Base-by-base conservation (phyloP, 768 basidiomycete genomes). In the Naganishia vishniacii region DNA sequence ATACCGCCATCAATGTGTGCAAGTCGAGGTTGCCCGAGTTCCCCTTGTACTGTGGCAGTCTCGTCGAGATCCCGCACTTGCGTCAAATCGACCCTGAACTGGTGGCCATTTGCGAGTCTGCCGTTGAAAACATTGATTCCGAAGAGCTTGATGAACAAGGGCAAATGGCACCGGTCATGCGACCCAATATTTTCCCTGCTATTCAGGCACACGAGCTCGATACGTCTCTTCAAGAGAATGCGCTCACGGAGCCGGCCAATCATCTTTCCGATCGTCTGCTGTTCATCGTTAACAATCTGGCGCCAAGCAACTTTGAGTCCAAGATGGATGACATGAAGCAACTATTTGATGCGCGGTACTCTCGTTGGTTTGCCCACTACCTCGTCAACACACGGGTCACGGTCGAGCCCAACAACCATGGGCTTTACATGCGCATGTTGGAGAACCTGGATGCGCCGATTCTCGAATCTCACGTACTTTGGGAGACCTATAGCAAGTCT, bases 211-310 rank as follows among this genome's bases (percentile, higher is more conserved):
- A 74, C 58, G 75, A 75, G 48, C 67, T 71, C 2, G 69, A 69
- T 65, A 84, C 88, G 12, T 89, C 91, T 71, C 75, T 87, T 44
- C 83, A 85, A n/a, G 80, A 81, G 13, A 84, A 84, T 48, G 80
- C 86, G 18, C 72, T 79, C 23, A 81, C 83, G 47, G 76, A 81
- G 59, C 95, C 95, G 3, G 83, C 87, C 3, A 90, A 95, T 76
- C 90, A 90, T 69, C 77, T 87, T 40, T 90, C 90, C 29, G 95
- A 99, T 81, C 87, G 85, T 66, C 91, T 99, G 68, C 81, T 98
- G 48, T 99, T 99, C 81, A 94, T 97, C 71, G 86, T 99, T 78
- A 99, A 99, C 80, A 98, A 99, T 69, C 83, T 99, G 63, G 92
- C 94, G 0, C 89, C 91, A 11, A 88, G 81, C 76, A 99, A 98